Conservation (phyloP, 257 asterid species). For the Solanum megistacrolobum region DNA sequence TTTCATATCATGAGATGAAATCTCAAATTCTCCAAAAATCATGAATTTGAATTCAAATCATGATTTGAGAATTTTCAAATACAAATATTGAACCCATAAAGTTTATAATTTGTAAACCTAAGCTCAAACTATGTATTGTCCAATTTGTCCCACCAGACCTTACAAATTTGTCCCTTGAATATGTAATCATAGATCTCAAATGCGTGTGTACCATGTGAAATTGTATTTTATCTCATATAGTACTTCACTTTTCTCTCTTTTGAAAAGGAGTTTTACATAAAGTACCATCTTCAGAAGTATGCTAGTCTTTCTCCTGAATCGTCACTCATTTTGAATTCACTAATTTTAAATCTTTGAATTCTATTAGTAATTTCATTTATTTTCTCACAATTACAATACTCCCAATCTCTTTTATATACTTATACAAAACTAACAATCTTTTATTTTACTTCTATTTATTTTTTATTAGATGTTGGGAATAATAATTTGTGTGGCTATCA, state of each 20-base stretch:
- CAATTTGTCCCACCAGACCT: not conserved
- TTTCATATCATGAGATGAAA: no score
- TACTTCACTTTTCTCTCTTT: not conserved
- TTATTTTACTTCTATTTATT: not conserved
- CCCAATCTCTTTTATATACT: not conserved
- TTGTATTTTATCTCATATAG: not conserved
- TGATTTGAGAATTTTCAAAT: no score
- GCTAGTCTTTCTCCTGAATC: not conserved
- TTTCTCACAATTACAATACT: not conserved
- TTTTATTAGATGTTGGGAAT: not conserved
- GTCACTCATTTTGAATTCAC: not conserved
- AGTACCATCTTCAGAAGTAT: no score
- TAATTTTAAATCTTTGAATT: not conserved
- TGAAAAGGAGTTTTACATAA: not conserved
- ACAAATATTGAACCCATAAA: not conserved
- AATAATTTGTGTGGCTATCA: not conserved
- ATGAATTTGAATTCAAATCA: no score
- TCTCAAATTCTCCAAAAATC: no score
- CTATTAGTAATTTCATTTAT: not conserved
- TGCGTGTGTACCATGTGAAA: not conserved
- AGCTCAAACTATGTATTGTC: not conserved
- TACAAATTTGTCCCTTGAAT: not conserved
- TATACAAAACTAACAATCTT: not conserved
- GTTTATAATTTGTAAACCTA: not conserved
- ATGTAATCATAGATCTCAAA: not conserved